Conservation (phyloP, 177 flowering plant genomes). For the Vitis hybrid region DNA sequence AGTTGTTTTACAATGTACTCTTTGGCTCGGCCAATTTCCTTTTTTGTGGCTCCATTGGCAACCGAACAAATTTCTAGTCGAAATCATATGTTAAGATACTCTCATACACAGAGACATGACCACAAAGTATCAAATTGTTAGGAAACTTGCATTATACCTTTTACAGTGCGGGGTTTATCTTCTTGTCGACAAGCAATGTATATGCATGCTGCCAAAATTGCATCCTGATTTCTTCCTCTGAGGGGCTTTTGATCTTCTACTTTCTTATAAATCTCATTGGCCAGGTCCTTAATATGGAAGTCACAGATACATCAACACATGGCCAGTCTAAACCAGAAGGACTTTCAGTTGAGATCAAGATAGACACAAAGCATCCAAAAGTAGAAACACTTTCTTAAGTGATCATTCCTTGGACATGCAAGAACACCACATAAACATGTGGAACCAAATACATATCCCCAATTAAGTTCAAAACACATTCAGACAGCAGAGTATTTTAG, state of each 20-base stretch:
- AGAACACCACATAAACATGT: too few relatives aligned
- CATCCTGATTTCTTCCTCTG: conserved; percentile 91
- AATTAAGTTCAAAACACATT: too few relatives aligned
- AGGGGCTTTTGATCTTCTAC: conserved; percentile 90
- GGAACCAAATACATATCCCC: too few relatives aligned
- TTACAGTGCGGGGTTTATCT: conserved; percentile 86
- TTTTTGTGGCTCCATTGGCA: conserved; percentile 94
- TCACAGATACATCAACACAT: too few relatives aligned
- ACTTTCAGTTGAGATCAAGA: too few relatives aligned
- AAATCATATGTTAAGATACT: conserved; percentile 42
- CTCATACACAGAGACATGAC: conserved; percentile 31
- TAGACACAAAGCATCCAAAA: too few relatives aligned
- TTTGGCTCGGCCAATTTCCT: conserved; percentile 97
- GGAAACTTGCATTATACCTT: conserved; percentile 50
- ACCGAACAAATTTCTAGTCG: conserved; percentile 88
- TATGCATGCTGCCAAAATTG: conserved; percentile 88
- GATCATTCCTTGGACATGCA: too few relatives aligned
- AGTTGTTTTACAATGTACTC: conserved; percentile 90
- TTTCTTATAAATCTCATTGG: conserved; percentile 94
- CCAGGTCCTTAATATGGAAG: conserved; percentile 57
- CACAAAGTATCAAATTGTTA: conserved; percentile 30
- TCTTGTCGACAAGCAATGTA: conserved; percentile 96
- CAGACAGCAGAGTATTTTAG: too few relatives aligned
- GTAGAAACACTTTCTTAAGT: too few relatives aligned
- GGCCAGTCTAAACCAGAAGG: too few relatives aligned